Conservation (phyloP, 1,284 basidiomycete genomes). For the Cryptococcus amylolentus region DNA sequence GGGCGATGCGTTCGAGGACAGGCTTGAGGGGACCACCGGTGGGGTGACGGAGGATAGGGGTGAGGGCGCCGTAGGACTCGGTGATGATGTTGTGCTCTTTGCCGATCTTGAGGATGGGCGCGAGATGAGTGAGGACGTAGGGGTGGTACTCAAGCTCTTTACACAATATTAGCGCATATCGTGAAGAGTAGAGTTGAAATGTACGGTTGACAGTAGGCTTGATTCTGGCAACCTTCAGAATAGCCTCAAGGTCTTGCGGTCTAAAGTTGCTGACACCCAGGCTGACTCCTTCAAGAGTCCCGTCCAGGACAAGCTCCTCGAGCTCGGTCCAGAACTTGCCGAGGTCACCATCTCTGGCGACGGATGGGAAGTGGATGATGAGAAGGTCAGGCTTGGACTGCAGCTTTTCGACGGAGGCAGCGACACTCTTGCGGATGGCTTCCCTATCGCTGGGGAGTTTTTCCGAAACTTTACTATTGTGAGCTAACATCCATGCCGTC, state of each 20-base stretch:
- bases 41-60: conserved; percentile 57
- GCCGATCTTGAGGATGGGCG: conserved; percentile 58
- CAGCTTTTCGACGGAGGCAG: conserved; percentile 15
- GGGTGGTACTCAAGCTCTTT: conserved; percentile 69
- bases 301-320: conserved; percentile 48
- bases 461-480: neutral
- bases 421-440: conserved; percentile 9
- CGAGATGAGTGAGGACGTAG: conserved; percentile 62
- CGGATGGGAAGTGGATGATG: conserved; percentile 27
- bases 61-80: conserved; percentile 58
- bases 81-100: conserved; percentile 61
- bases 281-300: conserved; percentile 58
- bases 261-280: conserved; percentile 47
- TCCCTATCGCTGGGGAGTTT: neutral
- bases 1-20: conserved; percentile 54
- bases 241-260: conserved; percentile 34
- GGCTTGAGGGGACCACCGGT: conserved; percentile 58
- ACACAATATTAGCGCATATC: conserved; percentile 36
- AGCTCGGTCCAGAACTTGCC: conserved; percentile 25
- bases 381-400: conserved; percentile 20
- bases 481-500: neutral
- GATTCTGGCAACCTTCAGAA: conserved; percentile 53
- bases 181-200: conserved; percentile 8
- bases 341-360: conserved; percentile 16
- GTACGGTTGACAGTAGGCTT: conserved; percentile 65